Conservation (phyloP, 352 stramenopile species). For the Elongisporangium prolatum region DNA sequence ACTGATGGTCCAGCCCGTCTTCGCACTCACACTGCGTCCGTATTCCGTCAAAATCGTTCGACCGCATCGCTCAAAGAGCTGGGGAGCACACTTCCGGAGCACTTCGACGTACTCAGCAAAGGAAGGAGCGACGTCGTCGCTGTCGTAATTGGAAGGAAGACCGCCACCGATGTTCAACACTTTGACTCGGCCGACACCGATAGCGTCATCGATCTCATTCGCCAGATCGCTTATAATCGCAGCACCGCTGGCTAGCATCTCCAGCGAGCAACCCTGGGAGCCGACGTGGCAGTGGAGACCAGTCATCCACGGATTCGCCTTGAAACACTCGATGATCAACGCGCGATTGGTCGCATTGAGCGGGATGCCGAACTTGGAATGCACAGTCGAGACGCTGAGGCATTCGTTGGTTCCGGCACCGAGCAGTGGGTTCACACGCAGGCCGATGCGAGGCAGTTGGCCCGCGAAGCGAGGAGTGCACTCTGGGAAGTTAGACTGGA, state of each 20-base stretch:
- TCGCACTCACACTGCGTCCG: slow-evolving; percentile 79
- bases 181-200: slow-evolving; percentile 64
- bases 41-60: slow-evolving; percentile 91
- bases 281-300: slow-evolving; percentile 87
- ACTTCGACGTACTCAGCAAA: slow-evolving; percentile 83
- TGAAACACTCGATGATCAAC: slow-evolving; percentile 68
- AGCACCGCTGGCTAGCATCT: slow-evolving; percentile 83
- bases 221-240: slow-evolving; percentile 71
- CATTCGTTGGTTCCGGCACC: slow-evolving; percentile 81
- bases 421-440: slow-evolving; percentile 91
- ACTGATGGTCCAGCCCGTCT: slow-evolving; percentile 83
- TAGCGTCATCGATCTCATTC: slow-evolving; percentile 73
- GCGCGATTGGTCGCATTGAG: slow-evolving; percentile 49
- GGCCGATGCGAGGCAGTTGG: slow-evolving; percentile 74
- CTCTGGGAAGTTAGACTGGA: slow-evolving; percentile 75
- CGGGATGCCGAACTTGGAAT: slow-evolving; percentile 91
- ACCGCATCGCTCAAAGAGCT: slow-evolving; percentile 76
- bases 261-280: slow-evolving; percentile 75
- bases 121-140: slow-evolving; percentile 53
- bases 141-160: slow-evolving; percentile 87
- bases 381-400: slow-evolving; percentile 84
- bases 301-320: slow-evolving; percentile 84
- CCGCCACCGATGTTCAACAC: slow-evolving; percentile 91
- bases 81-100: slow-evolving; percentile 57
- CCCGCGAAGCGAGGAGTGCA: slow-evolving; percentile 51